Conservation (phyloP, 2,329 filamentous ascomycete genomes). For the Didymella pinodella region DNA sequence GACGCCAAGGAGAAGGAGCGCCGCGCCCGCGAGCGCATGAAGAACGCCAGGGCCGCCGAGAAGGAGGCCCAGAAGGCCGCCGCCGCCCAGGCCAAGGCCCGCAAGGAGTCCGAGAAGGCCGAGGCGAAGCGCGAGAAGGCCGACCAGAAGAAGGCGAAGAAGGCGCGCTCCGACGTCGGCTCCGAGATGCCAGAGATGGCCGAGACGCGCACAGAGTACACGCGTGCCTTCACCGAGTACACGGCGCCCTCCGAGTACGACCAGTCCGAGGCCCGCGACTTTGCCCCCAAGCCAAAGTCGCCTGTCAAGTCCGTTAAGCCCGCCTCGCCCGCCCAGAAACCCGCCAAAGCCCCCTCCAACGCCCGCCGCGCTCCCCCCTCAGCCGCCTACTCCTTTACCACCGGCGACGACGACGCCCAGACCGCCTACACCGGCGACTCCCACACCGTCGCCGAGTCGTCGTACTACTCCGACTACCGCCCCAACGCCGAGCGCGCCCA, state of each 20-base stretch:
- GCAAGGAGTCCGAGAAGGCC: conserved; percentile 52
- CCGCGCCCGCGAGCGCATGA: conserved; percentile 60
- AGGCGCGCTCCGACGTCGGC: conserved; percentile 38
- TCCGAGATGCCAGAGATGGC: conserved; percentile 43
- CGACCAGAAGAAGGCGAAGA: conserved; percentile 56
- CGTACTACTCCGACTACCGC: conserved; percentile 54
- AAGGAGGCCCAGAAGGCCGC: conserved; percentile 46
- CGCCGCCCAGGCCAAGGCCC: conserved; percentile 53
- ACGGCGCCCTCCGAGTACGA: conserved; percentile 38
- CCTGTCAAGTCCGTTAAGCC: conserved; percentile 27
- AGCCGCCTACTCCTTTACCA: conserved; percentile 59
- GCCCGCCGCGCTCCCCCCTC: conserved; percentile 48
- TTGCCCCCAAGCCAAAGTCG: conserved; percentile 21
- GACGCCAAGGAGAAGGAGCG: conserved; percentile 49
- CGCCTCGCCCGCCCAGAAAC: conserved; percentile 22
- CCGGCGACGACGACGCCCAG: conserved; percentile 58
- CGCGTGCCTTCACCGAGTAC: conserved; percentile 38
- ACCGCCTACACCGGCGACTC: conserved; percentile 53
- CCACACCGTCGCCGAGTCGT: conserved; percentile 41
- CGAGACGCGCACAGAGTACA: conserved; percentile 40
- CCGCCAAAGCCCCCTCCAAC: conserved; percentile 26
- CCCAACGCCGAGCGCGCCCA: conserved; percentile 47
- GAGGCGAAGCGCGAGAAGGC: conserved; percentile 50
- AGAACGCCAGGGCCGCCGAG: conserved; percentile 55
- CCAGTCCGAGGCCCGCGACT: conserved; percentile 17